Evolutionary conservation across 768 basidiomycete species (phyloP), one percentile per base, ranked within the genome.

Genomic region (Pleurotus sapidus): DNA sequence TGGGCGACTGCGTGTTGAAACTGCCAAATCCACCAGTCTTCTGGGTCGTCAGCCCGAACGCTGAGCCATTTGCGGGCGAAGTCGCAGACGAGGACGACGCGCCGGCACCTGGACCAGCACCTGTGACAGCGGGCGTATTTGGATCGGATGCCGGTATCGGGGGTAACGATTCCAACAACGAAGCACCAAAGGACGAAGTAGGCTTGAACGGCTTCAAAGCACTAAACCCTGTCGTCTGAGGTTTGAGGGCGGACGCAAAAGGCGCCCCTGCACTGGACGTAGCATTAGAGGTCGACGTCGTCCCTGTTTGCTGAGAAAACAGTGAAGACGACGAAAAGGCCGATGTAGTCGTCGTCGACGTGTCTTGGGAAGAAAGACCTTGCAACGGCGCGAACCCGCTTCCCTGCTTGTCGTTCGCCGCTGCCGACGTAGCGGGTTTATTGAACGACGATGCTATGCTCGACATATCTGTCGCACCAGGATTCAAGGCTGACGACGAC

Each of bases 161-260:
- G 2, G 93, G 93, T 38, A 94, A 71, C 2, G 84, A 81, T 50
- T 88, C 88, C 58, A 94, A 64, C 40, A 94, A 67, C 14, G 84
- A 83, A 34, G 88, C 85, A 27, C 92, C 92, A 66, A 94, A 94
- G 42, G 82, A 86, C 2, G 87, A 89, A 2, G 86, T 80, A 2
- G 92, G 92, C 65, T 92, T 91, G 77, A 94, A 94, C 5, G 89
- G 83, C 66, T 88, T 91, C 61, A 92, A 68, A 4, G 86, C 87
- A 23, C 79, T 74, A 40, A 82, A 78, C 3, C 82, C 82, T 15
- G 81, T 83, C 24, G 74, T 61, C 53, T 84, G 82, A 4, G 80
- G 67, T 57, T 77, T 75, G 30, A 82, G 50, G 7, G 71, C 59
- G n/a, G 69, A 58, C n/a, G 65, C 50, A 25, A 61, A 59, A 43